These are phyloP conservation scores for Plasmopara muralis DNA, from an alignment of 352 stramenopile species.

Conservation along the genomic window DNA sequence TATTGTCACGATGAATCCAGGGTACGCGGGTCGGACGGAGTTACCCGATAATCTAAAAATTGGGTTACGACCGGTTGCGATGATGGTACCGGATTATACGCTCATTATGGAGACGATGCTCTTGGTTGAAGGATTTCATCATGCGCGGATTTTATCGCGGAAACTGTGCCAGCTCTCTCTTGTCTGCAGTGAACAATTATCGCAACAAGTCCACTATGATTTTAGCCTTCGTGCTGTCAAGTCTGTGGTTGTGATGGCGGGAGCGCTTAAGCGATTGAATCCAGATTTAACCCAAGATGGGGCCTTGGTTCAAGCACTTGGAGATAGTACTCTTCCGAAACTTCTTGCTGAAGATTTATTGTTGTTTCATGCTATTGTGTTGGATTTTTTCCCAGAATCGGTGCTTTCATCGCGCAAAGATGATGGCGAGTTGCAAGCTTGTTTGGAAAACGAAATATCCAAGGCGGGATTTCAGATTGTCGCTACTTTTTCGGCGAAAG, in stretches of 20 bases:
- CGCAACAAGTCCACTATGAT: conserved; percentile 92
- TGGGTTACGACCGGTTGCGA: conserved; percentile 93
- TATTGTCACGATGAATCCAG: conserved; percentile 97
- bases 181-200: conserved; percentile 91
- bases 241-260: conserved; percentile 90
- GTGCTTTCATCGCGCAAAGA: conserved; percentile 74
- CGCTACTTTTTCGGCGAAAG: conserved; percentile 86
- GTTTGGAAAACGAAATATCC: conserved; percentile 50
- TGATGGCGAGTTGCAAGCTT: conserved; percentile 75
- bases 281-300: conserved; percentile 78
- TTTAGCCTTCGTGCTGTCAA: conserved; percentile 92
- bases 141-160: conserved; percentile 88
- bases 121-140: conserved; percentile 93
- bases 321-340: conserved; percentile 93
- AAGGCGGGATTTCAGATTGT: conserved; percentile 56
- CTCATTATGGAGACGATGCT: conserved; percentile 97
- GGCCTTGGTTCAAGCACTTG: conserved; percentile 83
- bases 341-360: conserved; percentile 89
- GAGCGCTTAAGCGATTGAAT: conserved; percentile 80
- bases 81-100: conserved; percentile 95
- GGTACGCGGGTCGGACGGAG: conserved; percentile 93
- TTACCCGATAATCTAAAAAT: conserved; percentile 96
- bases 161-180: conserved; percentile 96
- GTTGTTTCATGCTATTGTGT: conserved; percentile 88
- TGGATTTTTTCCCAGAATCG: conserved; percentile 87